Evolutionary conservation across 1,139 yeast genomes (phyloP).

Genomic region (Candida sanyaensis): DNA sequence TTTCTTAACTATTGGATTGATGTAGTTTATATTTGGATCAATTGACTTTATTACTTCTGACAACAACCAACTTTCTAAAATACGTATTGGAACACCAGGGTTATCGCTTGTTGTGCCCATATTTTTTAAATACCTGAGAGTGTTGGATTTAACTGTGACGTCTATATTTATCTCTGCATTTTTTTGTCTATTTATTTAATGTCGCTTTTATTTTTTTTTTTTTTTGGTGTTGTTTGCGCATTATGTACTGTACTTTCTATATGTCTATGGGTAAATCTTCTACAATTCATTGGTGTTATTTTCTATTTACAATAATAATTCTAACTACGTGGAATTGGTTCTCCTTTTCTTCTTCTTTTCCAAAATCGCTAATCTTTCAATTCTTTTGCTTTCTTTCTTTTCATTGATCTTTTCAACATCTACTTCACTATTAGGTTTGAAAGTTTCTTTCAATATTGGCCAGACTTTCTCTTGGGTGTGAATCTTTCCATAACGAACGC

Average conservation of each 20-base stretch:
- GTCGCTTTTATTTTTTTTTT: too few relatives aligned
- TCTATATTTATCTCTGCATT: too few relatives aligned
- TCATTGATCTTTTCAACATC: slow-evolving; percentile 26
- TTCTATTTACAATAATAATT: not conserved
- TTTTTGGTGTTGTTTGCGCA: too few relatives aligned
- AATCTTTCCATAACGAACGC: slow-evolving; percentile 24
- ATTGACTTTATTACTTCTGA: slow-evolving; percentile 13
- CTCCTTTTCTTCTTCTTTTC: slow-evolving; percentile 13
- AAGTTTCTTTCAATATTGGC: slow-evolving; percentile 10
- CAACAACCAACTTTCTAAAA: slow-evolving; percentile 28
- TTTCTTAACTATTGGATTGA: slow-evolving; percentile 18
- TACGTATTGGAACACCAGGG: slow-evolving; percentile 19
- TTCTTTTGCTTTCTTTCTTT: slow-evolving; percentile 39
- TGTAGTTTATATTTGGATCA: slow-evolving; percentile 11
- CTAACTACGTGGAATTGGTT: slow-evolving; percentile 1
- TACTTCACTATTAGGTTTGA: slow-evolving; percentile 7
- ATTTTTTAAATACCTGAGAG: too few relatives aligned
- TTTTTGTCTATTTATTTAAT: too few relatives aligned
- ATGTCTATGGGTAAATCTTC: too few relatives aligned
- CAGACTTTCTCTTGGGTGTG: slow-evolving; percentile 14
- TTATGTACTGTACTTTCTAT: too few relatives aligned
- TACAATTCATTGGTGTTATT: too few relatives aligned
- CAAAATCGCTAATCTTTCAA: slow-evolving; percentile 27
- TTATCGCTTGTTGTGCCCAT: slow-evolving; percentile 1
- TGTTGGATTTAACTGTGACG: too few relatives aligned